phyloP scores from a whole-genome alignment of 345 rosid species.

The Rhizophora apiculata region DNA sequence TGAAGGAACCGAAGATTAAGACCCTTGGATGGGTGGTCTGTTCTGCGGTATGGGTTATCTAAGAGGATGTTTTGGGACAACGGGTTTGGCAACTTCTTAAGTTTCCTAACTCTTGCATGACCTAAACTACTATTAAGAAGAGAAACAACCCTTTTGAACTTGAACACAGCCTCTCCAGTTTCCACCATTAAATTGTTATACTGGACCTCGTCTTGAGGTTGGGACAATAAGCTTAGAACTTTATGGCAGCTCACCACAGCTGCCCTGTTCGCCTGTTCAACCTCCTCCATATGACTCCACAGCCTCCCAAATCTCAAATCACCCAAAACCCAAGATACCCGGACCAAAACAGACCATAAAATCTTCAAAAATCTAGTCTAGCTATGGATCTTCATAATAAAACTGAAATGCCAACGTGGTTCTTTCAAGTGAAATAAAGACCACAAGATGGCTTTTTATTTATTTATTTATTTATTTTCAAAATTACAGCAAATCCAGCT shows the following conservation, averaged over 20 bases:
- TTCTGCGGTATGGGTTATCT: slow-evolving; percentile 44
- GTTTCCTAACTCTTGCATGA: slow-evolving; percentile 90
- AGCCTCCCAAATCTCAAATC: slow-evolving; percentile 27
- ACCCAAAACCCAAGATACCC: slow-evolving; percentile 11
- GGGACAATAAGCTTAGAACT: slow-evolving; percentile 57
- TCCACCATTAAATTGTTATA: slow-evolving; percentile 57
- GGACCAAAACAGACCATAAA: slow-evolving; percentile 20
- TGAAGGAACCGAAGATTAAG: slow-evolving; percentile 37
- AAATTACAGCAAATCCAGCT: slow-evolving; percentile 4
- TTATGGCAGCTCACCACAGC: slow-evolving; percentile 88
- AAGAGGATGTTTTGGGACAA: slow-evolving; percentile 52
- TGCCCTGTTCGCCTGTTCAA: slow-evolving; percentile 79
- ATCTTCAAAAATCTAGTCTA: slow-evolving; percentile 15
- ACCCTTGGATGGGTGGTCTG: slow-evolving; percentile 39
- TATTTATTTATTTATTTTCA: background rate
- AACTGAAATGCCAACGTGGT: slow-evolving; percentile 22
- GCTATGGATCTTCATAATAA: slow-evolving; percentile 14
- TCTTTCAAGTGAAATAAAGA: slow-evolving; percentile 24
- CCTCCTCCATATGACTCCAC: slow-evolving; percentile 65
- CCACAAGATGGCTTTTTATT: background rate
- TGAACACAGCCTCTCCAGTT: slow-evolving; percentile 79
- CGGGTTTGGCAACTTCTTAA: slow-evolving; percentile 48
- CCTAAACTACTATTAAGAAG: slow-evolving; percentile 70
- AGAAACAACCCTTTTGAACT: slow-evolving; percentile 80
- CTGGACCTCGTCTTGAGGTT: slow-evolving; percentile 61